phyloP scores from a whole-genome alignment of 2,329 filamentous ascomycete species.

The Talaromyces sp. region DNA sequence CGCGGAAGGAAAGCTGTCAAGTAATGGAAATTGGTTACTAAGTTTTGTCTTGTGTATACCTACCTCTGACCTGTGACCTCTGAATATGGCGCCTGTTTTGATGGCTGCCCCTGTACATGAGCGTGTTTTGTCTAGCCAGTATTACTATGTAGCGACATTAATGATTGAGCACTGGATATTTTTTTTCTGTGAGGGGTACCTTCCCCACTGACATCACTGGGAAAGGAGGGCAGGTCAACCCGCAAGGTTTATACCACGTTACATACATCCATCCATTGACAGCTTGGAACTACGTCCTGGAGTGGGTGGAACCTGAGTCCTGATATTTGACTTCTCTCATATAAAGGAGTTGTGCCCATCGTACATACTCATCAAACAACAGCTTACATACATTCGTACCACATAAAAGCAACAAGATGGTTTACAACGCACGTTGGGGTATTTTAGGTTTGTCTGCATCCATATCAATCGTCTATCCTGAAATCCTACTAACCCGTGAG shows the following conservation, averaged over 20 bases:
- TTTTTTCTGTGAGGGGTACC: neutral
- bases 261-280: neutral
- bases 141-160: neutral
- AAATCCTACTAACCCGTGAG: neutral
- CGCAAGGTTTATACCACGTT: neutral
- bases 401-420: slow-evolving; percentile 18
- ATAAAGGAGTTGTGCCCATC: neutral
- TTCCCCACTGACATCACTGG: slow-evolving; percentile 4
- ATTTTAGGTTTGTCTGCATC: slow-evolving; percentile 39
- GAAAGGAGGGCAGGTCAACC: slow-evolving; percentile 1
- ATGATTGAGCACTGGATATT: neutral
- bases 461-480: no score
- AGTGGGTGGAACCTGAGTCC: neutral
- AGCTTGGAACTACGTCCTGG: neutral
- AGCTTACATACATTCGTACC: neutral
- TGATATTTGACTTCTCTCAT: neutral
- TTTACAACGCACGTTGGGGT: slow-evolving; percentile 41
- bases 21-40: slow-evolving; percentile 10
- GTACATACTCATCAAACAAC: neutral
- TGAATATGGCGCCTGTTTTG: neutral
- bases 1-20: slow-evolving; percentile 18
- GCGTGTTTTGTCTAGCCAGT: neutral
- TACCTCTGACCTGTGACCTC: neutral
- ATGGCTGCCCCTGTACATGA: neutral
- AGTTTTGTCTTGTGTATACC: neutral